Evolutionary conservation across 2,329 filamentous ascomycete genomes (phyloP), one percentile per base, ranked within the genome.

Genomic region (Capronia epimyces): DNA sequence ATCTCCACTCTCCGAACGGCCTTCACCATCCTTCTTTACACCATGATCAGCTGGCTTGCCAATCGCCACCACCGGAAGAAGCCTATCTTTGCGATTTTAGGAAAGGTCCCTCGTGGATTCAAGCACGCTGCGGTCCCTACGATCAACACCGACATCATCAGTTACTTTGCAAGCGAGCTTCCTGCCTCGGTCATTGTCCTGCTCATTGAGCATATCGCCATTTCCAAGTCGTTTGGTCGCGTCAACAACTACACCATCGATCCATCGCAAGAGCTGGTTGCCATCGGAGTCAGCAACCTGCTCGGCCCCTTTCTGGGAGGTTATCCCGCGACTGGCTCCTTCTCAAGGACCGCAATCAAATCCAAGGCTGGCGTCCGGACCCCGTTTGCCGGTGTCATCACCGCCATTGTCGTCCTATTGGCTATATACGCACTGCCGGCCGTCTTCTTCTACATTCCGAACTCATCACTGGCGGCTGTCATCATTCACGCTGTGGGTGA

Each of bases 401-500:
- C 90, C 6, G 90, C 87, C 0, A 47, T 86, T 12, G 79, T 97
- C 12, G 91, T 97, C 3, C 77, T 97, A 0, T 74, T 97, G 7
- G 90, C 93, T 29, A 88, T 95, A 56, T 97, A 96, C 64, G 87
- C 87, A 9, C 73, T 97, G 43, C 84, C 91, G 0, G 82, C 84
- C 0, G 83, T 96, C 22, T 97, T 97, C 77, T 96, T 83, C 73
- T 97, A 93, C 69, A 96, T 97, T 52, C 89, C 91, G 0, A 86
- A 78, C 54, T 82, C 90, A 3, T 78, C 83, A 2, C 79, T 97
- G 1, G 78, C 90, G 0, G 93, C 83, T 21, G 88, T 97, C 64
- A 96, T 97, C 59, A 95, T 97, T 57, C 91, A 97, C 66, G 93
- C 93, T 2, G 91, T 97, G 2, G 87, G 87, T 51, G 91, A 97